A percentile compares a stretch with the other conserved stretches of the same genome.
These are phyloP conservation scores for Aspergillus hortae DNA, from an alignment of 2,329 filamentous ascomycete genomes.

Conservation along the genomic window DNA sequence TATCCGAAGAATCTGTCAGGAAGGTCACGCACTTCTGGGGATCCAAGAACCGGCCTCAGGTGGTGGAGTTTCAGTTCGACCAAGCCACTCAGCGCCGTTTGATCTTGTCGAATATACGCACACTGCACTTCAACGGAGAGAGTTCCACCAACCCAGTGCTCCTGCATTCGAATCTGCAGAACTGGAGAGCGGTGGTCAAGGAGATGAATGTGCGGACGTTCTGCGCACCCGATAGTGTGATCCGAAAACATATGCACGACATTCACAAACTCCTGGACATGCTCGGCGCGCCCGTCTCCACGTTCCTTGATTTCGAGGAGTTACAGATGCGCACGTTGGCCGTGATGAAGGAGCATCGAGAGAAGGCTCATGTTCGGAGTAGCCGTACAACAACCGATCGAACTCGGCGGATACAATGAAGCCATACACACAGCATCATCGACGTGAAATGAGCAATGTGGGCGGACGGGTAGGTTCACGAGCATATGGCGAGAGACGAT, in stretches of 20 bases:
- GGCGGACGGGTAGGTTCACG: not conserved
- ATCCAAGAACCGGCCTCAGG: constrained; percentile 45
- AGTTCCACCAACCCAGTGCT: constrained; percentile 36
- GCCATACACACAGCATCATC: too few relatives aligned
- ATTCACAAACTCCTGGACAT: constrained; percentile 48
- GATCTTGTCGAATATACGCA: constrained; percentile 44
- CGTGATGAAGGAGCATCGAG: constrained; percentile 31
- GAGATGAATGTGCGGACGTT: constrained; percentile 50
- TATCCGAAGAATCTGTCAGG: constrained; percentile 38
- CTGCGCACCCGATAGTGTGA: constrained; percentile 47
- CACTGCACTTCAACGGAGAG: constrained; percentile 45
- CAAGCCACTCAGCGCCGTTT: constrained; percentile 49
- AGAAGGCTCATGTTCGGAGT: constrained; percentile 14
- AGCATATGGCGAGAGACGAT: not conserved
- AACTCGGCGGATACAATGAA: not conserved
- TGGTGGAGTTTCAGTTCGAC: constrained; percentile 53
- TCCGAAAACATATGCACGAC: constrained; percentile 50
- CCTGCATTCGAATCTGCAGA: constrained; percentile 46
- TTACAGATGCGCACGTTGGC: constrained; percentile 32
- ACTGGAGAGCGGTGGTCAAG: constrained; percentile 47
- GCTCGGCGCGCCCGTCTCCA: constrained; percentile 41
- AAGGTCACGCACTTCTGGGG: constrained; percentile 41
- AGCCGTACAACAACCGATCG: not conserved
- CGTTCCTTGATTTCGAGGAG: constrained; percentile 38
- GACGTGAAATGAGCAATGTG: not conserved